Conservation (phyloP, 495 filamentous ascomycete genomes). For the Talaromyces thailandensis region DNA sequence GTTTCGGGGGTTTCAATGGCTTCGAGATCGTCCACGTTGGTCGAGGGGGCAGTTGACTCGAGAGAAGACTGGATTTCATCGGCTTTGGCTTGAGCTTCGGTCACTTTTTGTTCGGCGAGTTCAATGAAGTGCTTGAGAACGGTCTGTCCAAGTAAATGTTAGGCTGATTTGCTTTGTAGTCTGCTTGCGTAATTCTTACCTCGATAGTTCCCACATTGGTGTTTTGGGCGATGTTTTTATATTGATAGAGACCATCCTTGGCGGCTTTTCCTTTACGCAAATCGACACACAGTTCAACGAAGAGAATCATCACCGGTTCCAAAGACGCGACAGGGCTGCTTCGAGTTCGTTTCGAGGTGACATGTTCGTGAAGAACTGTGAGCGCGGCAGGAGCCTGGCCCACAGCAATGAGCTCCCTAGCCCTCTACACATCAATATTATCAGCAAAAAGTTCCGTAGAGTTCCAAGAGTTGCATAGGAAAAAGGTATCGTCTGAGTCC, state of each 20-base stretch:
- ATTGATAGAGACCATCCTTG: constrained; percentile 97
- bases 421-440: constrained; percentile 46
- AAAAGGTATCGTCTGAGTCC: neutral
- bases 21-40: constrained; percentile 89
- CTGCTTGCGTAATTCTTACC: constrained; percentile 33
- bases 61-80: constrained; percentile 86
- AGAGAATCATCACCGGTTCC: constrained; percentile 95
- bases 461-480: neutral
- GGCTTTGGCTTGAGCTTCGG: constrained; percentile 89
- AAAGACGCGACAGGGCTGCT: constrained; percentile 95
- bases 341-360: constrained; percentile 92
- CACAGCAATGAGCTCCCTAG: constrained; percentile 96
- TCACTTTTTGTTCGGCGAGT: constrained; percentile 91
- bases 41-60: constrained; percentile 57
- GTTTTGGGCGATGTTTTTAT: constrained; percentile 99
- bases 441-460: constrained; percentile 3
- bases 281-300: constrained; percentile 94
- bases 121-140: constrained; percentile 97
- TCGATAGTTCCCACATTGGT: constrained; percentile 98
- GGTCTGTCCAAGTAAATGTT: constrained; percentile 37
- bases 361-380: constrained; percentile 95
- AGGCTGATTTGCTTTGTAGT: constrained; percentile 2
- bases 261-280: constrained; percentile 94
- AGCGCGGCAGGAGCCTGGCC: constrained; percentile 87
- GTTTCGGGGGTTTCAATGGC: constrained; percentile 97